Base-by-base conservation (phyloP, 2,329 filamentous ascomycete genomes). In the Rhynchosporium graminicola region DNA sequence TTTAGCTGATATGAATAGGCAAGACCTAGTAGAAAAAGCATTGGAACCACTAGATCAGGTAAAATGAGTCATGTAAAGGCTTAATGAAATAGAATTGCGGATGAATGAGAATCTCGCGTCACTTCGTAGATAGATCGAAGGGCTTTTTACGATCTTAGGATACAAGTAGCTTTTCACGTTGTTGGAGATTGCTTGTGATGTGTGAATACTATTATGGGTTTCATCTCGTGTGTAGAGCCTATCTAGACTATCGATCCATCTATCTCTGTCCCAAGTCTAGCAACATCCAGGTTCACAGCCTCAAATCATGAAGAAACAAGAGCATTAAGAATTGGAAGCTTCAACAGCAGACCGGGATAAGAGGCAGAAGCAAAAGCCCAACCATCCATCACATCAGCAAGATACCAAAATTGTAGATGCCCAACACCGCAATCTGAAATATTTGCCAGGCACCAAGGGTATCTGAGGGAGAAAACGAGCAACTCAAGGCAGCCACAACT, bases 371-470 rank as follows among this genome's bases (percentile, higher is more conserved):
- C 29, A 51, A 7, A 13, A n/a, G 9, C 13, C 26, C 46, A 13
- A 20, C 20, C 20, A 20, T 51, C 29, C 15, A 36, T 36, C 48
- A 50, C 15, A 51, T 29, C 28, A 51, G 48, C 48, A 51, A 51
- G 1, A 29, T 8, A 20, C 7, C 13, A 43, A n/a, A 43, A 43
- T 12, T 12, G 42, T n/a, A 43, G 13, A 43, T 3, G 15, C 13
- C 13, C 42, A 20, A 13, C 42, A 43, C 2, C 15, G 12, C 5
- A 3, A 43, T 20, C 20, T 20, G 12, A 43, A 43, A 2, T n/a
- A 43, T 43, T 43, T n/a, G 42, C 20, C 6, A 52, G 33, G 50
- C 38, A 52, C 33, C 50, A 52, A 38, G 33, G 50, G 50, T 52
- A 52, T 52, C 50, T 20, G 31, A n/a, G 38, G 9, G n/a, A 52